Conservation (phyloP, 2,329 filamentous ascomycete genomes). For the Leptographium radiaticola region DNA sequence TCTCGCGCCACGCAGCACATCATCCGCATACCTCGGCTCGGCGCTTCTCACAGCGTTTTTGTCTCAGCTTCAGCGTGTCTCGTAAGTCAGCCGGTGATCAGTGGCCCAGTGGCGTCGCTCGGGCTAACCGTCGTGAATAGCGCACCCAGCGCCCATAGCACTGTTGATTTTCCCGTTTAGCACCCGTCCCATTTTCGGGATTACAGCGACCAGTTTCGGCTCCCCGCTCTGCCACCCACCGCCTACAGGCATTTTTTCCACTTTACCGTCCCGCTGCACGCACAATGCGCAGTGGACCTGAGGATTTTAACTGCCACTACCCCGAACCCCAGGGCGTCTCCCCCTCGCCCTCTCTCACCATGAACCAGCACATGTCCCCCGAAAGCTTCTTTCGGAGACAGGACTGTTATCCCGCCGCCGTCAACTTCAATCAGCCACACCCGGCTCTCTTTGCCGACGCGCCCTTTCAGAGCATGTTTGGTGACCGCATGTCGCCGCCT, state of each 20-base stretch:
- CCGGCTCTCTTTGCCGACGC: slow-evolving; percentile 32
- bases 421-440: slow-evolving; percentile 29
- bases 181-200: not conserved
- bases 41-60: not conserved
- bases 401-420: slow-evolving; percentile 18
- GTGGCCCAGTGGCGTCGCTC: not conserved
- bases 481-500: slow-evolving; percentile 34
- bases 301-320: slow-evolving; percentile 13
- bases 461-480: slow-evolving; percentile 29
- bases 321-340: slow-evolving; percentile 12
- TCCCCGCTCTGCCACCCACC: not conserved
- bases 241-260: not conserved
- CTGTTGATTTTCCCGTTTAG: not conserved
- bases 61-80: not conserved
- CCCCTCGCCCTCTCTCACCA: slow-evolving; percentile 8
- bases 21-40: not conserved
- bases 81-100: not conserved
- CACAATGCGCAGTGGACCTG: slow-evolving; percentile 10
- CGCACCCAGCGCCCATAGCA: not conserved
- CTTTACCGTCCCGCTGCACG: not conserved
- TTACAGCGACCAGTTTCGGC: not conserved
- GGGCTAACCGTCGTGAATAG: not conserved
- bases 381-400: slow-evolving; percentile 10
- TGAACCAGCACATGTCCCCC: slow-evolving; percentile 9
- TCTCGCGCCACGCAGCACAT: not conserved